Base-by-base conservation (phyloP, 2,329 filamentous ascomycete genomes). In the Colletotrichum incanum region DNA sequence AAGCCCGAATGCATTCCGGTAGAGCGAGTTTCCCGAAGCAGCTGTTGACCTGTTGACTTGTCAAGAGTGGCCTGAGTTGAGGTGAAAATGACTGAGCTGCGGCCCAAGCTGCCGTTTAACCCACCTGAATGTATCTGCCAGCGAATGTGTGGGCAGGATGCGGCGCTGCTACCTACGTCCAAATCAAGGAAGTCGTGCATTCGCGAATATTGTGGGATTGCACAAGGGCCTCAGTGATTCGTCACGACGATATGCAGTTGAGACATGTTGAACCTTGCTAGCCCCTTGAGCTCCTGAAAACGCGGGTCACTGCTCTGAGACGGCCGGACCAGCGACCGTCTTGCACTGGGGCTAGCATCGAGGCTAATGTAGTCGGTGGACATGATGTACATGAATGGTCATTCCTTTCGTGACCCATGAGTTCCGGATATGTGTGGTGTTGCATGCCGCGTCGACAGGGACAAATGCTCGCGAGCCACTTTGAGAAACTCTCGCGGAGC, bases 261-360 rank as follows among this genome's bases (percentile, higher is more conserved):
- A 71, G 69, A 68, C 69, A 71, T 58, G 65, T 58, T 65, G 18
- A 63, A 63, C 69, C 69, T 50, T 68, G 69, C 65, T 68, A 68
- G 69, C 49, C n/a, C 60, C 5, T 55, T 55, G 34, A 61, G 67
- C 55, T 61, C 47, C 49, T 58, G 58, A 63, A 45, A 45, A 68
- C 43, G 43, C 64, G 49, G 55, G 64, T 67, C 50, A 71, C 49
- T 62, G 23, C 66, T 49, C 31, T 16, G 28, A 54, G 50, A 49
- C 45, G 28, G 16, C 34, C 45, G 45, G 20, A 52, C 37, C 37
- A 54, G 45, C 65, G 39, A 28, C 28, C 50, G 50, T 58, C 54
- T 34, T 23, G n/a, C 34, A 18, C 50, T 52, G 59, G 34, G 62
- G 55, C 67, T 55, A 71, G 67, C 54, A 71, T 71, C 54, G 55